These are phyloP conservation scores for Myriosclerotinia curreyana DNA, from an alignment of 2,329 filamentous ascomycete genomes.

Conservation along the genomic window DNA sequence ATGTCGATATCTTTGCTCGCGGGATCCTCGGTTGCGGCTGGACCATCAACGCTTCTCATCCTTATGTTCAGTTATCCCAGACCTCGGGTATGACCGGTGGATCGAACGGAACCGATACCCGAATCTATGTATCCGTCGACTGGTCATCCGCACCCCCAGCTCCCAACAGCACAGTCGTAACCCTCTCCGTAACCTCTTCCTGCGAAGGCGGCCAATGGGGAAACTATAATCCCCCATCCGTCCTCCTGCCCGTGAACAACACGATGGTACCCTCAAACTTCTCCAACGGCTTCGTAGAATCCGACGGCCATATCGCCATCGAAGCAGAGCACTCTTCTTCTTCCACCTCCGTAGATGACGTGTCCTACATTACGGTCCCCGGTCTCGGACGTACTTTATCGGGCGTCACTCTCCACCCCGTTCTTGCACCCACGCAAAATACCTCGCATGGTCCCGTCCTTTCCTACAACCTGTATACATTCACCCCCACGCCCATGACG, in stretches of 20 bases:
- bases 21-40: slow-evolving; percentile 53
- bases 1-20: slow-evolving; percentile 62
- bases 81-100: slow-evolving; percentile 50
- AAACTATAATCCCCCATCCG: slow-evolving; percentile 45
- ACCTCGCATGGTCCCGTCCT: slow-evolving; percentile 52
- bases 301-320: slow-evolving; percentile 55
- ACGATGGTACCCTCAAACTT: slow-evolving; percentile 51
- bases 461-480: slow-evolving; percentile 61
- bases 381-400: slow-evolving; percentile 57
- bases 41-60: slow-evolving; percentile 46
- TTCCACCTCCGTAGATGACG: slow-evolving; percentile 43
- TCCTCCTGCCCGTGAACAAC: slow-evolving; percentile 55
- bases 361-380: slow-evolving; percentile 50
- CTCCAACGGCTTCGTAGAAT: slow-evolving; percentile 57
- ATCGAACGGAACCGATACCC: slow-evolving; percentile 48
- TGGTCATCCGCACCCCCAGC: slow-evolving; percentile 47
- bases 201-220: slow-evolving; percentile 43
- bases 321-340: slow-evolving; percentile 50
- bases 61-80: slow-evolving; percentile 53
- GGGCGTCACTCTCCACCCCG: slow-evolving; percentile 56
- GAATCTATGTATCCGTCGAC: slow-evolving; percentile 55
- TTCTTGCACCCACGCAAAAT: slow-evolving; percentile 49
- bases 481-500: slow-evolving; percentile 44
- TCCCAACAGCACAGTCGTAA: slow-evolving; percentile 46
- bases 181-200: slow-evolving; percentile 51